Conservation (phyloP, 129 eudicot genomes). For the Chrysanthemum makinoi region DNA sequence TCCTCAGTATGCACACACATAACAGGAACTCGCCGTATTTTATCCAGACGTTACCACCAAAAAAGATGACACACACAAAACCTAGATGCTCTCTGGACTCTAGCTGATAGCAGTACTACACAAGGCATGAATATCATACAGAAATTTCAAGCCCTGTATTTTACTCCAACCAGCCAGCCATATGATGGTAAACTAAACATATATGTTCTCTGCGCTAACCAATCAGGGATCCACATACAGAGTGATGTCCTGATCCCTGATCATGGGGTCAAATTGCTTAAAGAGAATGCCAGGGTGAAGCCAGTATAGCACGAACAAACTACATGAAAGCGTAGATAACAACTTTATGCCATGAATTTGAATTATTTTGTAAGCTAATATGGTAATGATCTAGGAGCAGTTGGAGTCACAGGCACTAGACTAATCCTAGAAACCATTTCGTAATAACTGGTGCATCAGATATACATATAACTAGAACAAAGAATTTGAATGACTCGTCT, state of each 20-base stretch:
- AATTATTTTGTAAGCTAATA: not conserved
- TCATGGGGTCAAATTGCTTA: too few species aligned
- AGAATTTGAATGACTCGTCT: not conserved
- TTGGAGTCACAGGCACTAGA: not conserved
- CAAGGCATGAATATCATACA: too few species aligned
- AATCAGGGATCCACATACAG: not conserved
- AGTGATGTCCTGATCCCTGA: too few species aligned
- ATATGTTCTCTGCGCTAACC: slow-evolving; percentile 4
- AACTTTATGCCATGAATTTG: too few species aligned
- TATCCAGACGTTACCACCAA: not conserved
- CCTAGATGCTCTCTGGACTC: slow-evolving; percentile 6
- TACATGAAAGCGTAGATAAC: too few species aligned
- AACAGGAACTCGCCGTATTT: not conserved
- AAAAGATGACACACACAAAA: not conserved
- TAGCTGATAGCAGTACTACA: not conserved
- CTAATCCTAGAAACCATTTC: not conserved
- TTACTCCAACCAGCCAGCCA: not conserved
- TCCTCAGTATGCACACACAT: not conserved
- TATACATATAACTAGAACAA: not conserved
- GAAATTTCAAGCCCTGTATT: not conserved
- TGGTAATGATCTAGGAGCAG: not conserved
- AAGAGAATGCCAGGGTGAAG: too few species aligned
- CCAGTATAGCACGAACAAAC: too few species aligned
- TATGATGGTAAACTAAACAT: not conserved
- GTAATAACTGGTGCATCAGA: not conserved